These are phyloP conservation scores for Ustilago bromivora DNA, from an alignment of 1,284 basidiomycete species.

Conservation along the genomic window DNA sequence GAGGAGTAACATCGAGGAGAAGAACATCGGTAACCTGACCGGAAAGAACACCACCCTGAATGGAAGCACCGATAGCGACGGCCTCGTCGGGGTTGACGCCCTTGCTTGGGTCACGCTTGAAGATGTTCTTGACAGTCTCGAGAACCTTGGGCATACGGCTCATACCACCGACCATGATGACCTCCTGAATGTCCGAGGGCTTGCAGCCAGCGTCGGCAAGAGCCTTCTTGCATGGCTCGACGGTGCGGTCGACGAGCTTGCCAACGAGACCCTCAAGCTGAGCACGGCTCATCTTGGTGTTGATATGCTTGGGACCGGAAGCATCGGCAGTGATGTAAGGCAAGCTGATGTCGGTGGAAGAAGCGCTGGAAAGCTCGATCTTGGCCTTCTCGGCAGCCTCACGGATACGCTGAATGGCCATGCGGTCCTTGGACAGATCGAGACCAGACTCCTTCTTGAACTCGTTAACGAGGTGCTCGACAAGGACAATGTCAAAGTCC, in stretches of 20 bases:
- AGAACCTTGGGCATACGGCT: conserved; percentile 94
- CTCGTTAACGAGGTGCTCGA: conserved; percentile 86
- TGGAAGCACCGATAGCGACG: conserved; percentile 90
- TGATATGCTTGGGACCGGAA: conserved; percentile 35
- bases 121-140: conserved; percentile 91
- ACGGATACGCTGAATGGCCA: conserved; percentile 99
- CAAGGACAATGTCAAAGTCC: conserved; percentile 93
- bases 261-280: conserved; percentile 89
- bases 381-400: conserved; percentile 99
- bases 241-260: conserved; percentile 85
- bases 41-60: conserved; percentile 94
- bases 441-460: conserved; percentile 94
- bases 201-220: conserved; percentile 91
- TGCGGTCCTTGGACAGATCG: conserved; percentile 85
- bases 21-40: conserved; percentile 97
- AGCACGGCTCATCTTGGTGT: conserved; percentile 72
- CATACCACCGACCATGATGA: conserved; percentile 98
- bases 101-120: conserved; percentile 94
- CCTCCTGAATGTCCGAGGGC: conserved; percentile 90
- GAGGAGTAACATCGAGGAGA: conserved; percentile 93
- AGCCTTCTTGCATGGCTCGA: conserved; percentile 98
- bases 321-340: conserved; percentile 80
- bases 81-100: conserved; percentile 98
- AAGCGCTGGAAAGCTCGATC: conserved; percentile 87
- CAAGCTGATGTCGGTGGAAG: conserved; percentile 74